Percentiles rank a stretch among this genome's conserved stretches.
phyloP scores from a whole-genome alignment of 1,284 basidiomycete species.

The Sporisorium iseilematis-ciliati region DNA sequence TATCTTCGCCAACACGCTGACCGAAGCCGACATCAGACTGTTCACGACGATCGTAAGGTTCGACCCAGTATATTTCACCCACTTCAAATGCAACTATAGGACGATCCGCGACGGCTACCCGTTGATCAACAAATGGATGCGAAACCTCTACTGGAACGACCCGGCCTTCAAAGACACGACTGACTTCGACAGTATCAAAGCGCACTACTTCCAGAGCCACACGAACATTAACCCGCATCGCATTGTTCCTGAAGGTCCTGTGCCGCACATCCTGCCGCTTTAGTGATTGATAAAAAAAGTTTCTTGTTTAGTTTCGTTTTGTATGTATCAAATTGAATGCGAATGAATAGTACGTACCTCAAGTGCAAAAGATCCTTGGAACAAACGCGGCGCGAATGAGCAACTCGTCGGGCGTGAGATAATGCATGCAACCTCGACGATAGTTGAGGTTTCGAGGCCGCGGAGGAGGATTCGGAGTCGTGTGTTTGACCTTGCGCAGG shows the following conservation, averaged over 20 bases:
- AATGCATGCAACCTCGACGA: no score
- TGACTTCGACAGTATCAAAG: conserved; percentile 77
- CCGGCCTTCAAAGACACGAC: conserved; percentile 87
- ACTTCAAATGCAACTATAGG: conserved; percentile 89
- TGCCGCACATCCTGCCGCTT: conserved; percentile 62
- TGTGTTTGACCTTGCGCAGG: no score
- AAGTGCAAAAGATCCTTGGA: no score
- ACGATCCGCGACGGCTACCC: conserved; percentile 64
- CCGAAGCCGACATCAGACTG: conserved; percentile 87
- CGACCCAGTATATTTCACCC: conserved; percentile 86
- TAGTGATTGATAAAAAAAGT: no score
- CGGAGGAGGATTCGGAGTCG: no score
- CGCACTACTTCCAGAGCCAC: conserved; percentile 69
- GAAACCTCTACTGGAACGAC: conserved; percentile 90
- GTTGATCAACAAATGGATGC: conserved; percentile 75
- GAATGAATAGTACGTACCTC: no score
- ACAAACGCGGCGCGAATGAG: no score
- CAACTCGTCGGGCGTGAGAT: no score
- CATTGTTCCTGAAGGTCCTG: conserved; percentile 63
- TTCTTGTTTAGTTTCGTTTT: no score
- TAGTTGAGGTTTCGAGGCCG: no score
- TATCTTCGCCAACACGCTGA: conserved; percentile 83
- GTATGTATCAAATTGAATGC: no score
- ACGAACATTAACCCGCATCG: conserved; percentile 64
- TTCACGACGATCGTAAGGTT: conserved; percentile 86